phyloP scores from a whole-genome alignment of 768 basidiomycete species.

The Leccinellum luteum region DNA sequence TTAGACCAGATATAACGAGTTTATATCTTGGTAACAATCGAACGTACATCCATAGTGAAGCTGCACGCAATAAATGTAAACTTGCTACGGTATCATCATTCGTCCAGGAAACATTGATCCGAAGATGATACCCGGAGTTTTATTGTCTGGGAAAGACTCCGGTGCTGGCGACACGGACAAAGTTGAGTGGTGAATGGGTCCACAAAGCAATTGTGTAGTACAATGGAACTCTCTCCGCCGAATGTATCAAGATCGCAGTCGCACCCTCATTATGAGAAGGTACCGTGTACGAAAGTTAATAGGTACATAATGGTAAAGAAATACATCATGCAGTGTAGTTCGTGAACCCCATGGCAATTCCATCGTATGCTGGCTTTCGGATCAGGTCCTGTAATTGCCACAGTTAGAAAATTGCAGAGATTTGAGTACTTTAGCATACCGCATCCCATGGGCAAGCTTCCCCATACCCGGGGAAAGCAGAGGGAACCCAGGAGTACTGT shows the following conservation, averaged over 20 bases:
- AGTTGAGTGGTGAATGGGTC: background rate
- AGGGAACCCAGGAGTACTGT: conserved; percentile 18
- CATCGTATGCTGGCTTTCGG: conserved; percentile 16
- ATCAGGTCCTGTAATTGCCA: conserved; percentile 7
- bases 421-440: background rate
- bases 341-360: conserved; percentile 11
- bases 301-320: background rate
- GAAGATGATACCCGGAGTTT: background rate
- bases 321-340: background rate
- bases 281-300: background rate
- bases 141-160: too few species aligned
- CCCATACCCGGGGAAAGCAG: conserved; percentile 6
- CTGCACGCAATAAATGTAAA: too few species aligned
- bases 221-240: too few species aligned
- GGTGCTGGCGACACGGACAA: too few species aligned
- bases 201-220: too few species aligned
- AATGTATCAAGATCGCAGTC: too few species aligned
- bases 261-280: background rate
- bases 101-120: background rate
- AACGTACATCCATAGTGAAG: background rate
- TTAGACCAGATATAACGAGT: background rate
- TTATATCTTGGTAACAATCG: background rate
- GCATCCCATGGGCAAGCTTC: conserved; percentile 18
- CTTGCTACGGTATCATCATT: too few species aligned
- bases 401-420: background rate